Evolutionary conservation across 352 stramenopile species (phyloP).

Genomic region (Blastocystis hominis): DNA sequence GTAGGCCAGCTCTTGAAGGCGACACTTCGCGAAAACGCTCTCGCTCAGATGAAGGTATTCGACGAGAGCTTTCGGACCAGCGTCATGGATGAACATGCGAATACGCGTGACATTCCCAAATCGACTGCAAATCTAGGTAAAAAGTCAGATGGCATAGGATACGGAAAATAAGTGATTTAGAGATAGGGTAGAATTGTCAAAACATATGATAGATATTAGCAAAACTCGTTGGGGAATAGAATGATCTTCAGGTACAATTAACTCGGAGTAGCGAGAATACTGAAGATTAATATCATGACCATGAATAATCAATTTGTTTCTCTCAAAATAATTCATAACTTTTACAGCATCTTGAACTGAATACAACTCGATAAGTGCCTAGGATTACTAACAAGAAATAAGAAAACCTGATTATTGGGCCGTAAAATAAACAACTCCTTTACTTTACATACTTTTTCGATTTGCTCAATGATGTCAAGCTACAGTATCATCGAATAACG

Average conservation of each 20-base stretch:
- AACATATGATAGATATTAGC: background rate
- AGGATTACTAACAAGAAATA: background rate
- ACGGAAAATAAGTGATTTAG: conserved; percentile 8
- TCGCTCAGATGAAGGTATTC: background rate
- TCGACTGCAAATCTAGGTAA: background rate
- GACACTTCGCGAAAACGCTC: background rate
- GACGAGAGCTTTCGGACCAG: conserved; percentile 1
- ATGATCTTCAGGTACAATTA: background rate
- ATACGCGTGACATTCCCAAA: background rate
- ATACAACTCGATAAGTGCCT: background rate
- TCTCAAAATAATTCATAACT: background rate
- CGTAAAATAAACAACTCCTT: conserved; percentile 13
- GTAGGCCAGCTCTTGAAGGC: background rate
- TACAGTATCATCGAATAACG: background rate
- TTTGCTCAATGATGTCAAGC: conserved; percentile 1
- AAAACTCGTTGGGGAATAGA: background rate
- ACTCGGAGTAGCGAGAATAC: background rate
- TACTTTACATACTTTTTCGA: conserved; percentile 5
- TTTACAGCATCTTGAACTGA: background rate
- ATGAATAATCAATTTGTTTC: background rate
- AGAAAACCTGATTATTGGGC: background rate
- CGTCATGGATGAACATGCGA: conserved; percentile 22
- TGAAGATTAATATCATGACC: background rate
- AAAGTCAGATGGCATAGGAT: background rate
- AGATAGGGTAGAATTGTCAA: conserved; percentile 1